phyloP scores from a whole-genome alignment of 306 rosid genomes.

The Luffa acutangula region DNA sequence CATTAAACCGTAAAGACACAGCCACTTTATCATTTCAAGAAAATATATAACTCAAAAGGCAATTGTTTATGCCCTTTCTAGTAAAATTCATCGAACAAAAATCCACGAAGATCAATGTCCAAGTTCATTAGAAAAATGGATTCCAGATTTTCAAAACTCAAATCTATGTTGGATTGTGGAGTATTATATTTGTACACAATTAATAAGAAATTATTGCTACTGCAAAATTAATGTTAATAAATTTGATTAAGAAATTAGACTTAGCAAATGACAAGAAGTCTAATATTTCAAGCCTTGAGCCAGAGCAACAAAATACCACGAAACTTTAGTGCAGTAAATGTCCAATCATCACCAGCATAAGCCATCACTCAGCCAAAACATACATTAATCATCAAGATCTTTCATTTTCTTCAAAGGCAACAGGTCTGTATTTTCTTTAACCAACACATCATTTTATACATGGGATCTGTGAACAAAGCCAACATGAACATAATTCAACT shows the following conservation, averaged over 20 bases:
- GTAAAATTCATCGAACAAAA: neutral
- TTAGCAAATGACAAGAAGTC: too few species aligned
- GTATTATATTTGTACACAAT: neutral
- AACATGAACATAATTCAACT: too few species aligned
- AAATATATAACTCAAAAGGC: neutral
- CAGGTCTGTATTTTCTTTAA: neutral
- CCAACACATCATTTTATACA: neutral
- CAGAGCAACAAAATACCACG: neutral
- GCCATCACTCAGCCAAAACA: neutral
- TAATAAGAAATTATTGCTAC: neutral
- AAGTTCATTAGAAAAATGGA: neutral
- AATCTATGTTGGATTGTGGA: neutral
- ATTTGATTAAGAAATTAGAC: too few species aligned
- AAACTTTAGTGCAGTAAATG: too few species aligned
- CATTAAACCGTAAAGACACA: neutral
- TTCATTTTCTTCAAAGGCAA: neutral
- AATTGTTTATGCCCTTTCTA: neutral
- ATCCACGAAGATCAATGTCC: neutral
- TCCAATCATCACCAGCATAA: too few species aligned
- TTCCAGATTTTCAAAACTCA: neutral
- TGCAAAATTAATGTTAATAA: neutral
- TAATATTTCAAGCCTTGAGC: neutral
- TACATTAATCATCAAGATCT: too few species aligned
- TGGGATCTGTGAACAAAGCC: too few species aligned
- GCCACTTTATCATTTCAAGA: neutral